Base-by-base conservation (phyloP, 306 rosid species). In the Prunus armeniaca region DNA sequence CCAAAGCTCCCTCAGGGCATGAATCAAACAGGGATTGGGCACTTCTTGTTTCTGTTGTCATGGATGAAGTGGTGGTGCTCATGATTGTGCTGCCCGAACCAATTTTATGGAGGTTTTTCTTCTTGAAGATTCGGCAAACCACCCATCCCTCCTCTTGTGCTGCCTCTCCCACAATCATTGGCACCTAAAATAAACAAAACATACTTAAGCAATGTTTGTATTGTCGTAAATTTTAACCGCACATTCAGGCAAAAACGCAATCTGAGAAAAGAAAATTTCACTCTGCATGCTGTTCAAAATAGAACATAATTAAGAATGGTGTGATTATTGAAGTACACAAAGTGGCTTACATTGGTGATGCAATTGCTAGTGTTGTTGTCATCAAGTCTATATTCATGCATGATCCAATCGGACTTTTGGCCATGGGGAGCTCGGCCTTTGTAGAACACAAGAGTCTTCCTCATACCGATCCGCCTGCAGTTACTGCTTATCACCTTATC, bases 361-460 rank as follows among this genome's bases (percentile, higher is more conserved):
- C 78, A 78, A 2, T 4, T 60, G 80, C 18, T 57, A 10, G 54
- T 72, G n/a, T 67, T 88, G 76, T 52, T 92, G 19, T 92, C 97
- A 13, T 95, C 97, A 1, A 92, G 90, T 24, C 98, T 86, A 52
- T 95, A 95, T 67, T 95, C 98, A 68, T 95, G 98, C 97, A 95
- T 95, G 83, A 95, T 95, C 97, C 97, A 95, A 69, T 92, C 96
- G 3, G 97, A 95, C 70, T 95, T 95, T 7, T 76, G 93, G 63
- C 98, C 98, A 9, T 92, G 98, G 32, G 98, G 98, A 19, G 98
- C 98, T 9, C 98, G 87, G 41, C 98, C 98, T 76, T 86, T 90
- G 83, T 95, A 95, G 78, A 95, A 95, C 62, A 95, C 98, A 25
- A 95, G 86, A 46, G 98, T 95, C 87, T 95, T 95, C 45, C 98